A percentile compares a stretch with the other conserved stretches of the same genome.
phyloP scores from a whole-genome alignment of 306 rosid genomes.

The Vachellia collinsii region DNA sequence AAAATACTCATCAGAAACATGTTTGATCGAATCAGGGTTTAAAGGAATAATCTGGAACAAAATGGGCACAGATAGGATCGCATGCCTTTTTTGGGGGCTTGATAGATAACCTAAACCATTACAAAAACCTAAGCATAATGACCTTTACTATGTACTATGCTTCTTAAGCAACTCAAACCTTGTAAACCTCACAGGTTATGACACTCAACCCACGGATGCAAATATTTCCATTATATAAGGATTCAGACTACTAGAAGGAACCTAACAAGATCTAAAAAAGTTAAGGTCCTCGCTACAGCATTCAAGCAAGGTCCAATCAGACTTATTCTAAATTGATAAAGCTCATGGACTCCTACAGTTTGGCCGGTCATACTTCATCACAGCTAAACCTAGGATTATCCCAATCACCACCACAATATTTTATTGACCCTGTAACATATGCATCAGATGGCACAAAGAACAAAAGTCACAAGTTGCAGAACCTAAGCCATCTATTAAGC shows the following conservation, averaged over 20 bases:
- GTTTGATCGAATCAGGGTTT: not conserved
- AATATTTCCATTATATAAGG: not conserved
- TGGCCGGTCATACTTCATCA: not conserved
- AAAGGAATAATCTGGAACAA: not conserved
- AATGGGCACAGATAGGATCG: not conserved
- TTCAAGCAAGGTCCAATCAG: not conserved
- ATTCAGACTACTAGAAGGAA: not conserved
- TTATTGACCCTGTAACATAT: conserved; percentile 17
- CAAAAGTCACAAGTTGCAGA: not conserved
- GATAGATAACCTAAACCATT: not conserved
- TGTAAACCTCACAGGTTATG: not conserved
- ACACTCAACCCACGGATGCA: not conserved
- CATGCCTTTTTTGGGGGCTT: not conserved
- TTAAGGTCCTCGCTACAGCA: not conserved
- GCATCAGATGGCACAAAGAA: conserved; percentile 5
- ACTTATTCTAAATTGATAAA: not conserved
- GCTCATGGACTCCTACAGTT: not conserved
- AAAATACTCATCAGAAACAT: not conserved
- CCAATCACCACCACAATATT: not conserved
- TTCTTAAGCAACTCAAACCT: not conserved
- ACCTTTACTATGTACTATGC: not conserved
- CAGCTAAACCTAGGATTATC: not conserved
- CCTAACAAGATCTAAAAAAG: not conserved
- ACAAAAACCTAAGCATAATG: not conserved
- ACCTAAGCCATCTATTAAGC: conserved; percentile 18